Percentiles rank a stretch among this genome's conserved stretches.
These are phyloP conservation scores for Sechiopsis laciniata DNA, from an alignment of 306 rosid genomes.

Conservation along the genomic window DNA sequence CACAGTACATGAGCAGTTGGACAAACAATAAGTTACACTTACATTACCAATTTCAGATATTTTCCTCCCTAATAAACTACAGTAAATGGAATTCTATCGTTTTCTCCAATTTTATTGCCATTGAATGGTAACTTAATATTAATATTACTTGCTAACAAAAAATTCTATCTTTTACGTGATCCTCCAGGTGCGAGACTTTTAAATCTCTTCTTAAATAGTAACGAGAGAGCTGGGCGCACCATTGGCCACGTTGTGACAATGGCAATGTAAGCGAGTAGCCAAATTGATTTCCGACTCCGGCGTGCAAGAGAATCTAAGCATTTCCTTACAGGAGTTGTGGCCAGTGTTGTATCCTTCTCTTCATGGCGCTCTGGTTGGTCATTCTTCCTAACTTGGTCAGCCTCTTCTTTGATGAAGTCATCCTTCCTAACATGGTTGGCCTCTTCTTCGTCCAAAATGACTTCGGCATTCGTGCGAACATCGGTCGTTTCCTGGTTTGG, in stretches of 20 bases:
- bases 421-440: constrained; percentile 20
- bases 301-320: constrained; percentile 47
- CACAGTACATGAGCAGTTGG: neutral
- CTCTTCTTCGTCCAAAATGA: constrained; percentile 25
- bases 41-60: neutral
- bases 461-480: constrained; percentile 26
- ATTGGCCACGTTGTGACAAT: constrained; percentile 76
- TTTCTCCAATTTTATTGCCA: neutral
- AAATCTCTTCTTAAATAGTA: constrained; percentile 51
- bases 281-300: constrained; percentile 48
- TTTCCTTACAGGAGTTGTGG: constrained; percentile 37
- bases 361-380: neutral
- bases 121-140: neutral
- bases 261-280: constrained; percentile 78
- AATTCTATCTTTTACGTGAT: constrained; percentile 39
- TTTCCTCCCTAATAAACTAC: constrained; percentile 4
- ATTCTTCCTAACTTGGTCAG: constrained; percentile 18
- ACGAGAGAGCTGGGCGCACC: constrained; percentile 58
- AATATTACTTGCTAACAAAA: neutral
- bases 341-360: constrained; percentile 14
- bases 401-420: constrained; percentile 16
- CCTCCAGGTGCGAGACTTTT: constrained; percentile 42
- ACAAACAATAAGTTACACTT: neutral
- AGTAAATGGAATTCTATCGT: neutral
- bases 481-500: constrained; percentile 26